Percentiles rank a stretch among this genome's conserved stretches.
Conservation (phyloP, 2,329 filamentous ascomycete genomes). For the Emericellopsis atlantica region DNA sequence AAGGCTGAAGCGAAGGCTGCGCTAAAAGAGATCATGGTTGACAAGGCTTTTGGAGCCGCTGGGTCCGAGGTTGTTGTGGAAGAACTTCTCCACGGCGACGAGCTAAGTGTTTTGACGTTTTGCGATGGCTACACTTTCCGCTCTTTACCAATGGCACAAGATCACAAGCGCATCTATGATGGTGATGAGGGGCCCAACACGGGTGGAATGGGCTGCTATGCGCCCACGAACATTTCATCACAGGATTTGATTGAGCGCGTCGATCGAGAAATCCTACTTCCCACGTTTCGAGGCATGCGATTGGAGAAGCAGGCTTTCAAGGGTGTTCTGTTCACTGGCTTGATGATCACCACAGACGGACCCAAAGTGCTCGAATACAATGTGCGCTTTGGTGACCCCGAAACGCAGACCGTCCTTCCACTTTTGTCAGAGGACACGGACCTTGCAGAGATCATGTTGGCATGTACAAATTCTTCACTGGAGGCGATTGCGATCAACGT, state of each 20-base stretch:
- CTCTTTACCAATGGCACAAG: constrained; percentile 57
- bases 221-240: constrained; percentile 59
- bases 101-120: constrained; percentile 56
- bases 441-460: constrained; percentile 71
- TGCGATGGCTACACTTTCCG: constrained; percentile 52
- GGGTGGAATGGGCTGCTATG: constrained; percentile 67
- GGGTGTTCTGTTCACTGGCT: constrained; percentile 65
- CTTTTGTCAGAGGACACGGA: constrained; percentile 65
- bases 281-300: constrained; percentile 80
- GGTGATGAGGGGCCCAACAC: constrained; percentile 60
- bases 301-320: constrained; percentile 31
- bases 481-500: constrained; percentile 51
- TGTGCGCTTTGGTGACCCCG: constrained; percentile 77
- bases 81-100: constrained; percentile 57
- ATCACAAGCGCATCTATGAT: constrained; percentile 60
- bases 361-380: constrained; percentile 82
- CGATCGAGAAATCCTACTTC: constrained; percentile 72
- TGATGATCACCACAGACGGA: constrained; percentile 71
- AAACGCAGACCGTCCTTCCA: constrained; percentile 71
- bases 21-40: constrained; percentile 55
- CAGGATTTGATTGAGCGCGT: constrained; percentile 63
- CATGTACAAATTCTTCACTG: constrained; percentile 61
- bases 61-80: constrained; percentile 63
- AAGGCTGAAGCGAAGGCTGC: constrained; percentile 51
- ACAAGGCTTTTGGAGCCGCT: constrained; percentile 51